Evolutionary conservation across 495 filamentous ascomycete genomes (phyloP).

Genomic region (Parathielavia appendiculata): DNA sequence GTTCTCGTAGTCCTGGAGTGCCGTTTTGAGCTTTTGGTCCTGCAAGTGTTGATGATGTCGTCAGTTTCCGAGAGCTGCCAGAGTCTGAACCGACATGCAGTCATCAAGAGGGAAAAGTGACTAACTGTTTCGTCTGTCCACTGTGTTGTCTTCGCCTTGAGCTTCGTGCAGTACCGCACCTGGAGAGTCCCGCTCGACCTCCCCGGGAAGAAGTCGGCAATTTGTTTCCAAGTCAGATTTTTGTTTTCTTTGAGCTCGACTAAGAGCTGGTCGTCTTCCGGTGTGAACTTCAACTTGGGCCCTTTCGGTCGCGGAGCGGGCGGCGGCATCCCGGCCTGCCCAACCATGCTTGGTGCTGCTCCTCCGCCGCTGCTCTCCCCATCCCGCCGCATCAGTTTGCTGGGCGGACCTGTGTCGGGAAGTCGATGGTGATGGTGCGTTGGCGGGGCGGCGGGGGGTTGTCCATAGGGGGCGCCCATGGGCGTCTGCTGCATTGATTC

Average conservation of each 20-base stretch:
- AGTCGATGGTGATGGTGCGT: conserved; percentile 72
- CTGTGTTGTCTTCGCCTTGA: conserved; percentile 84
- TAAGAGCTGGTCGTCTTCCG: conserved; percentile 78
- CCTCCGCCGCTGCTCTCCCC: conserved; percentile 41
- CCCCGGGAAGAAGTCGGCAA: conserved; percentile 89
- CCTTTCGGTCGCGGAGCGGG: conserved; percentile 71
- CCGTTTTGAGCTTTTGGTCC: conserved; percentile 72
- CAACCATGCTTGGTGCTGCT: conserved; percentile 67
- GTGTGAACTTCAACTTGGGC: conserved; percentile 84
- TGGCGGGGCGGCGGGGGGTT: conserved; percentile 35
- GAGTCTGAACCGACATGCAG: neutral
- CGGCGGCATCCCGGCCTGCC: conserved; percentile 73
- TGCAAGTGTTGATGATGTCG: conserved; percentile 34
- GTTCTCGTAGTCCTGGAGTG: conserved; percentile 81
- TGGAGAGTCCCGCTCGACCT: conserved; percentile 82
- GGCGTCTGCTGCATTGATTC: conserved; percentile 47
- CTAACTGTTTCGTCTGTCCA: conserved; percentile 91
- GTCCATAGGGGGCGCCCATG: conserved; percentile 41
- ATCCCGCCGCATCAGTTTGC: conserved; percentile 51
- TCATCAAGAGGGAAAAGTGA: conserved; percentile 7
- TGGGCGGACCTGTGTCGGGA: conserved; percentile 57
- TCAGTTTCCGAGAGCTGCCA: neutral
- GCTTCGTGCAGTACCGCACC: conserved; percentile 88
- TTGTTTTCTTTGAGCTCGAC: conserved; percentile 90
- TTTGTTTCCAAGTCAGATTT: conserved; percentile 91